These are phyloP conservation scores for Thermomucor indicae-seudaticae DNA, from an alignment of 371 early-diverging fungal species.

Conservation along the genomic window DNA sequence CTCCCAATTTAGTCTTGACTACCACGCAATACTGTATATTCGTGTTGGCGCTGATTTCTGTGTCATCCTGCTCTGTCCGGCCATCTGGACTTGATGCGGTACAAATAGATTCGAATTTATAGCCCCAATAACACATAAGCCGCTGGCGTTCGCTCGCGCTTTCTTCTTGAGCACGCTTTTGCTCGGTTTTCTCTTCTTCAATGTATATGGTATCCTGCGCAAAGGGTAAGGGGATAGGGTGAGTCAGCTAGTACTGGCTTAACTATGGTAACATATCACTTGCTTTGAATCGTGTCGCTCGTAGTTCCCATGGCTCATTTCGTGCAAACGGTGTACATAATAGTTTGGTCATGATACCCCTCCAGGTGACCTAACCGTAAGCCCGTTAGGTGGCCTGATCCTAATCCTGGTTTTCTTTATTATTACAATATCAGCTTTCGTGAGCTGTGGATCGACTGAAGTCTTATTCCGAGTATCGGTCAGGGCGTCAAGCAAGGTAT, in stretches of 20 bases:
- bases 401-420: not conserved
- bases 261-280: not conserved
- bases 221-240: too few species aligned
- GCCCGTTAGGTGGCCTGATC: not conserved
- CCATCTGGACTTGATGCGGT: slow-evolving; percentile 33
- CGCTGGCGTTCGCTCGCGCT: slow-evolving; percentile 54
- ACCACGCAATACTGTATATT: slow-evolving; percentile 87
- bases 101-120: slow-evolving; percentile 69
- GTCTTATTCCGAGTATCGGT: slow-evolving; percentile 19
- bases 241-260: too few species aligned
- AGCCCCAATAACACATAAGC: slow-evolving; percentile 76
- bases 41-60: slow-evolving; percentile 63
- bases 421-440: slow-evolving; percentile 43
- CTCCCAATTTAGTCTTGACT: slow-evolving; percentile 74
- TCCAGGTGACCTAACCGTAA: slow-evolving; percentile 40
- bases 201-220: slow-evolving; percentile 64
- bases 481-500: slow-evolving; percentile 71
- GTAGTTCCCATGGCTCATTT: slow-evolving; percentile 78
- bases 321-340: slow-evolving; percentile 72
- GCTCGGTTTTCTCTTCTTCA: slow-evolving; percentile 64
- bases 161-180: slow-evolving; percentile 31
- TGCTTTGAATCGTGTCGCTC: slow-evolving; percentile 69
- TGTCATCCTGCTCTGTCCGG: slow-evolving; percentile 38
- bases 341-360: slow-evolving; percentile 89
- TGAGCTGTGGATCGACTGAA: not conserved